A percentile compares a stretch with the other conserved stretches of the same genome.
Evolutionary conservation across 2,329 filamentous ascomycete genomes (phyloP).

Genomic region (Lojkania enalia): DNA sequence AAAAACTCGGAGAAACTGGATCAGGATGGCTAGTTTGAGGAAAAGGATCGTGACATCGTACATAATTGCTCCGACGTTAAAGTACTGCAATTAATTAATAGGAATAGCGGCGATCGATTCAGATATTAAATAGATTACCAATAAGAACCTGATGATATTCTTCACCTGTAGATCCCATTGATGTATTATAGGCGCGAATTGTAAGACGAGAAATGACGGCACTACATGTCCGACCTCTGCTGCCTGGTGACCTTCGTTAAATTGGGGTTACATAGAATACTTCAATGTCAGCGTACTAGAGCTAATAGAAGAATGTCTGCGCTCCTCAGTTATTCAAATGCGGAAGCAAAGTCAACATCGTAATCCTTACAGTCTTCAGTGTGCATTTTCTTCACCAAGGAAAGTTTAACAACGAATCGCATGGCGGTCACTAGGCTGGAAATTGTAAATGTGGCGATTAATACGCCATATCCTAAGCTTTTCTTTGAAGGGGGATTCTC

Average conservation of each 20-base stretch:
- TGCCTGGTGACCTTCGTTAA: too few relatives aligned
- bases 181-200: background rate
- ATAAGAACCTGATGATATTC: background rate
- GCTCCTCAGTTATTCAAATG: background rate
- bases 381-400: conserved; percentile 3
- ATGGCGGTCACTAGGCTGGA: background rate
- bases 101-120: too few relatives aligned
- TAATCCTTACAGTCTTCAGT: conserved; percentile 5
- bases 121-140: too few relatives aligned
- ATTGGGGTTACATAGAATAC: too few relatives aligned
- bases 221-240: too few relatives aligned
- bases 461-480: background rate
- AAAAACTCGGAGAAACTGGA: conserved; percentile 13
- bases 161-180: background rate
- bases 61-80: background rate
- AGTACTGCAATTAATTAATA: too few relatives aligned
- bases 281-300: too few relatives aligned
- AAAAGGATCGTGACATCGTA: conserved; percentile 6
- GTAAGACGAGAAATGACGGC: background rate
- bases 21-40: conserved; percentile 10
- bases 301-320: too few relatives aligned
- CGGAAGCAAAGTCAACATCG: background rate
- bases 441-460: conserved; percentile 1
- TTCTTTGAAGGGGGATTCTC: background rate
- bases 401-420: conserved; percentile 5